Base-by-base conservation (phyloP, 202 grass and related monocot species). In the Schoenoplectus triqueter region DNA sequence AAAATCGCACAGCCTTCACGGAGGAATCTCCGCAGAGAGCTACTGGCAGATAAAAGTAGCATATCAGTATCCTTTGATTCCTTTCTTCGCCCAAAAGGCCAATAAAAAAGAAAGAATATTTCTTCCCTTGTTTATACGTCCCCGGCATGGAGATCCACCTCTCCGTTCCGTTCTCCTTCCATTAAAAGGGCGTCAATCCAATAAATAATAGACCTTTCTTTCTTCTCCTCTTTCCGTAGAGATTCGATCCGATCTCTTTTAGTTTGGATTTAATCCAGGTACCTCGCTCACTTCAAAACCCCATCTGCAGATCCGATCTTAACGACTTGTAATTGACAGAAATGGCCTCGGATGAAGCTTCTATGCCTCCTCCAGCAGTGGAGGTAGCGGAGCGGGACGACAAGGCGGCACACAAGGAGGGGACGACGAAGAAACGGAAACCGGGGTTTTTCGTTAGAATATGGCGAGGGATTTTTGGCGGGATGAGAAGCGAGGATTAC, bases 381-480 rank as follows among this genome's bases (percentile, higher is more conserved):
- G 75, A 47, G 57, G n/a, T 4, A 57, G 7, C 21, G 41, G 56
- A 20, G 52, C 7, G 59, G 15, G 80, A 86, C 69, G 79, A 13
- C 78, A 73, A 81, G 31, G 2, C 57, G 79, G 5, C 57, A 73
- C 15, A 3, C 57, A 80, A 60, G 84, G 65, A 65, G 21, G 8
- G 48, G 64, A 20, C 3, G 69, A 80, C 41, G 86, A 82, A 67
- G 80, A 72, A 66, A 64, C 41, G 69, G 18, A 81, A 82, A 10
- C 71, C 87, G 45, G 88, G 92, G 80, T 20, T 98, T 80, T 85
- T 93, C 6, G 85, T 64, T 21, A 60, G 91, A 88, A 40, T 91
- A 49, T 93, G 92, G 95, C 80, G 92, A 59, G 87, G 87, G 57
- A 85, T 98, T 54, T 98, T 95, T 81, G 92, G 92, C 2, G 78